Base-by-base conservation (phyloP, 495 filamentous ascomycete genomes). In the Tirmania nivea region DNA sequence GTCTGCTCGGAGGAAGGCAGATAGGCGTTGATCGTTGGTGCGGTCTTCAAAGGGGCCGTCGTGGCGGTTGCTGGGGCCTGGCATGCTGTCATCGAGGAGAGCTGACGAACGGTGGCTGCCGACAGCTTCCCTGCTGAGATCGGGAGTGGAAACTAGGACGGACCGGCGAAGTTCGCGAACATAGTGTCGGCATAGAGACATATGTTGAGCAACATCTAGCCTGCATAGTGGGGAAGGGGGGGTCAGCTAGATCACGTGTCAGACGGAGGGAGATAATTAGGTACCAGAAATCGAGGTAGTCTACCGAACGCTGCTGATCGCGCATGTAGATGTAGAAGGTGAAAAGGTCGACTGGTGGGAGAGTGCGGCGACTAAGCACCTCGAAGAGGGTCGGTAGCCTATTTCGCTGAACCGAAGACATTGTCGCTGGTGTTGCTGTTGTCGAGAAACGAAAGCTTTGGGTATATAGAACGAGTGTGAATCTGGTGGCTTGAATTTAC, bases 281-380 rank as follows among this genome's bases (percentile, higher is more conserved):
- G 21, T 71, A 97, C 90, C 92, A 99, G 68, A 99, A 99, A 66
- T 99, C 90, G 12, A 99, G 72, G 60, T 96, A 96, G 62, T 99
- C 90, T 9, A 99, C 87, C 4, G 89, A 94, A 65, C 89, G 78
- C 65, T 96, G 88, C 69, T 95, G 87, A 66, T 99, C 92, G 54
- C 90, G 76, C 90, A 99, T 99, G 69, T 93, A 99, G 61, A 99
- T 96, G 72, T 96, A 96, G 73, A 96, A 96, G 2, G 88, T 94
- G 71, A 90, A 96, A 10, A 99, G 76, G 65, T 96, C 92, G 37
- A 96, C 89, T 0, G 90, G 90, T 48, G 92, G 80, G 17, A 88
- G 73, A 2, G 90, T 99, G 48, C 84, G 77, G 52, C 92, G 78
- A 60, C 86, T 92, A 37, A 99, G 73, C 37, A 96, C 90, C 66